Base-by-base conservation (phyloP, 179 eudicot species). In the Camellia oleifera region DNA sequence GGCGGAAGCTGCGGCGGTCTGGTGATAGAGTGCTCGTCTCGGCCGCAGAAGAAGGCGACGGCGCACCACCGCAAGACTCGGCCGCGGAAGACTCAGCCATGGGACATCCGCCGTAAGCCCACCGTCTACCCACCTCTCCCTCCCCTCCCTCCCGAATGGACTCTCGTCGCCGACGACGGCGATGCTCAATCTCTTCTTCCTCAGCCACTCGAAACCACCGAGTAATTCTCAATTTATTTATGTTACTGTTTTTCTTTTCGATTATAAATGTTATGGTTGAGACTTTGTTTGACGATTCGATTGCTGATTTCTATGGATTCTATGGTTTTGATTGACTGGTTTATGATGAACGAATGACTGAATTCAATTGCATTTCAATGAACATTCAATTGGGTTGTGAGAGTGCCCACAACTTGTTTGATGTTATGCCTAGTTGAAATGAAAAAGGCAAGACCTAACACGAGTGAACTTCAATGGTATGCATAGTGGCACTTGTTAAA, bases 11-110 rank as follows among this genome's bases (percentile, higher is more conserved):
- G 32, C 32, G 32, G 32, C 32, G 32, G 32, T 32, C 32, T 32
- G 32, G 32, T 32, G 32, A 32, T 32, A 32, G 32, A 32, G 32
- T 32, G 32, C 32, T 32, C 32, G 5, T 95, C 98, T 4, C 81
- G 97, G 85, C 98, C 98, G 6, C 86, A 87, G 87, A 95, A 95
- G 89, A 95, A 95, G 88, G 90, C 95, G 20, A 95, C 98, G 15
- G 91, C 91, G 2, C 98, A 93, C 82, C 98, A 95, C 86, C 88
- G 68, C 88, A 95, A 95, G 89, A 86, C 97, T 0, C 82, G 98
- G 58, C 98, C 98, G 0, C 83, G 81, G 72, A 95, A 95, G 90
- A 85, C 91, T 0, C 88, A 84, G 60, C 82, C 83, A 2, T 95
- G 97, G 97, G 98, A 95, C 73, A 86, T 88, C 5, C 64, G 76